Evolutionary conservation across 192 early-diverging fungal species (phyloP).

Genomic region (Rhizoclosmatium sp.): DNA sequence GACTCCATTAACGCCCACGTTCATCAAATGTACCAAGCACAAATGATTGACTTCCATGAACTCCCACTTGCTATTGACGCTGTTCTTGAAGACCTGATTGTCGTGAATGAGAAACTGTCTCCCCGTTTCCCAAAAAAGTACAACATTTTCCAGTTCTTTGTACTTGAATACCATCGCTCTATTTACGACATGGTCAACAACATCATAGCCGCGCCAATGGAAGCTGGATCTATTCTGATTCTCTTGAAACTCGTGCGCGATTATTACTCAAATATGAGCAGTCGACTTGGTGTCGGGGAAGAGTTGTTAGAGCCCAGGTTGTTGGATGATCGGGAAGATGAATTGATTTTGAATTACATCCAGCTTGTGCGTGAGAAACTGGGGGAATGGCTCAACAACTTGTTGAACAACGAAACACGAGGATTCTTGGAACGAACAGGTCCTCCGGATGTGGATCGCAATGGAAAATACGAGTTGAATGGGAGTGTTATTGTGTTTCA

Average conservation of each 20-base stretch:
- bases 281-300: constrained; percentile 87
- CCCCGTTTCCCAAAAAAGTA: constrained; percentile 90
- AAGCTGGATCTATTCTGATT: constrained; percentile 86
- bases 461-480: constrained; percentile 81
- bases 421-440: constrained; percentile 76
- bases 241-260: constrained; percentile 91
- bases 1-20: constrained; percentile 77
- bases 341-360: constrained; percentile 87
- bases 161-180: constrained; percentile 93
- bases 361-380: constrained; percentile 88
- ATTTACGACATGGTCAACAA: constrained; percentile 83
- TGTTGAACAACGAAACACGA: constrained; percentile 82
- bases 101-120: constrained; percentile 87
- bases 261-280: constrained; percentile 89
- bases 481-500: constrained; percentile 92
- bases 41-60: constrained; percentile 65
- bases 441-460: constrained; percentile 80
- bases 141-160: constrained; percentile 95
- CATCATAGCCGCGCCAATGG: constrained; percentile 74
- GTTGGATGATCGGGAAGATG: constrained; percentile 92
- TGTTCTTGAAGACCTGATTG: constrained; percentile 87
- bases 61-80: constrained; percentile 76
- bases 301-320: constrained; percentile 86
- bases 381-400: constrained; percentile 90
- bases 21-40: constrained; percentile 65